These are phyloP conservation scores for Gossypium laxum DNA, from an alignment of 441 rosid species.

Conservation along the genomic window DNA sequence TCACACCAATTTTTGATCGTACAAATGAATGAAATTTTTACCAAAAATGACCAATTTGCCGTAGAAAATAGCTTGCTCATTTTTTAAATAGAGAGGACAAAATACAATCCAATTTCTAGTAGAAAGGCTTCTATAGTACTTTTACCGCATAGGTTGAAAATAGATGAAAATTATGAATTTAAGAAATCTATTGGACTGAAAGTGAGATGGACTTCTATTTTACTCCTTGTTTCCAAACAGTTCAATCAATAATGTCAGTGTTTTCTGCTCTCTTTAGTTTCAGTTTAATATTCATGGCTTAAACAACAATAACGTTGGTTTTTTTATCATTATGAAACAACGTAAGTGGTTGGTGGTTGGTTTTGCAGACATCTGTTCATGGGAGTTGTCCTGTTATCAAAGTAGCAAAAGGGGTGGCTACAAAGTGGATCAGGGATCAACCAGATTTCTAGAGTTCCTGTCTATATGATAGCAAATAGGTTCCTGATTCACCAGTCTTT, in stretches of 20 bases:
- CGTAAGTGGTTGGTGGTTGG: not conserved
- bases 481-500: not conserved
- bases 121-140: too few relatives aligned
- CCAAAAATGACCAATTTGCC: too few relatives aligned
- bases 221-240: constrained; percentile 46
- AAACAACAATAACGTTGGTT: not conserved
- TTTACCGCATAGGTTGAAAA: constrained; percentile 14
- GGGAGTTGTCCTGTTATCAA: constrained; percentile 64
- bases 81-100: too few relatives aligned
- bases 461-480: not conserved
- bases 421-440: constrained; percentile 78
- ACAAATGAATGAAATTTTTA: too few relatives aligned
- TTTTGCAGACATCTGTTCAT: constrained; percentile 57
- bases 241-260: constrained; percentile 50
- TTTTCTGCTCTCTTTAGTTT: not conserved
- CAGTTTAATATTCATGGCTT: not conserved
- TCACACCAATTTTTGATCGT: too few relatives aligned
- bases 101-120: too few relatives aligned
- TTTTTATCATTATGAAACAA: not conserved
- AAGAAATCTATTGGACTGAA: constrained; percentile 39
- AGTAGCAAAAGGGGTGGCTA: constrained; percentile 81
- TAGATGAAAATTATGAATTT: constrained; percentile 36
- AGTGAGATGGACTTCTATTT: constrained; percentile 57
- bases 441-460: not conserved
- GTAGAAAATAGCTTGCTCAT: too few relatives aligned